Conservation (phyloP, 2,329 filamentous ascomycete species). For the Sarocladium strictum region DNA sequence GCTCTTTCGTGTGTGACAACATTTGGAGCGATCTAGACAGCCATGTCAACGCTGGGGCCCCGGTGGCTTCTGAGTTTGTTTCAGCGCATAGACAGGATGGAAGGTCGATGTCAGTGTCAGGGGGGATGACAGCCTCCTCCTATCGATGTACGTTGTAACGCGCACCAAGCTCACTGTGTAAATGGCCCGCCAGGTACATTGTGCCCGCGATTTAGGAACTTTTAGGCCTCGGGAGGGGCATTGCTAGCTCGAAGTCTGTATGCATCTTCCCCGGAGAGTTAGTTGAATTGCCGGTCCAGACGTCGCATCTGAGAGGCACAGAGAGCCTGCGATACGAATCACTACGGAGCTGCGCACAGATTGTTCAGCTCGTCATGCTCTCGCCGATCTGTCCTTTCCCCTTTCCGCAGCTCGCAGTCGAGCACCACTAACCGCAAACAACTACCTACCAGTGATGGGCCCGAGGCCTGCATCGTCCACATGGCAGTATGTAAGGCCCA, state of each 20-base stretch:
- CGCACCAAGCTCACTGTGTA: background rate
- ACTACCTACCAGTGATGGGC: background rate
- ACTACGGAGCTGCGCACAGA: too few relatives aligned
- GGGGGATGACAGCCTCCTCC: conserved; percentile 3
- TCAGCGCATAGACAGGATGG: background rate
- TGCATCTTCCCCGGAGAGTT: background rate
- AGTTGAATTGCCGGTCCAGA: background rate
- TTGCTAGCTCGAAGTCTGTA: background rate
- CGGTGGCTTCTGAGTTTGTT: background rate
- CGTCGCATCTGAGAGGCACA: background rate
- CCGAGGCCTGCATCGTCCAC: background rate
- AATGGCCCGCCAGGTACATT: background rate
- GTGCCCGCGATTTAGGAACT: background rate
- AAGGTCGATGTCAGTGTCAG: background rate
- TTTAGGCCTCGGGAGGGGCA: background rate
- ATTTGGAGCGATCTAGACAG: background rate
- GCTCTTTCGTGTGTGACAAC: background rate
- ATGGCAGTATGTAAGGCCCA: conserved; percentile 3
- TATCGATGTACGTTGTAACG: background rate
- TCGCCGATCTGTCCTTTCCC: background rate
- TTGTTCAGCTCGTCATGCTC: background rate
- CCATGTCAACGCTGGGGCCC: background rate
- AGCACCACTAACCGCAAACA: background rate
- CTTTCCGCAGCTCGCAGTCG: background rate
- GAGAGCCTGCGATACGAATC: too few relatives aligned